Evolutionary conservation across 345 rosid genomes (phyloP).

Genomic region (Citropsis articulata): DNA sequence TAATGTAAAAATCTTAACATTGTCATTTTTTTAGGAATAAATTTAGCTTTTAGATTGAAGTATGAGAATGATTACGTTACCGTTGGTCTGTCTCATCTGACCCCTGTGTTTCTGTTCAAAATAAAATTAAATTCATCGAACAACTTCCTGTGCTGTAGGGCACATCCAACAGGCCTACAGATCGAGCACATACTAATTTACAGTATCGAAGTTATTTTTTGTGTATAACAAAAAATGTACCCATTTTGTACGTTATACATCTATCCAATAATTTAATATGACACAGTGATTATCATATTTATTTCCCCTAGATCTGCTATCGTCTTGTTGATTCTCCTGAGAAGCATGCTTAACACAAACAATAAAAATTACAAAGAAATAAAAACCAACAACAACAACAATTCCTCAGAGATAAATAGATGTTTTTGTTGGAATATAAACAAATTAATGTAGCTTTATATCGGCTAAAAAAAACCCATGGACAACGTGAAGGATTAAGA

Average conservation of each 20-base stretch:
- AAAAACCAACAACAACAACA: neutral
- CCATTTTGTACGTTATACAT: neutral
- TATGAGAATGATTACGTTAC: conserved; percentile 19
- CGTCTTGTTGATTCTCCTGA: neutral
- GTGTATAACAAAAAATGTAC: neutral
- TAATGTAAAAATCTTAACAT: too few species aligned
- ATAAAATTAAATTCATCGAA: conserved; percentile 18
- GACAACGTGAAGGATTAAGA: neutral
- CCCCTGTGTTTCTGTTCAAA: neutral
- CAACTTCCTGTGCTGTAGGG: conserved; percentile 25
- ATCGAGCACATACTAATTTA: conserved; percentile 11
- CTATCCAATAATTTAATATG: neutral
- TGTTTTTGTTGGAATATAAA: neutral
- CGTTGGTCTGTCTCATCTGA: conserved; percentile 38
- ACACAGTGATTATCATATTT: neutral
- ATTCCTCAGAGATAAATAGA: neutral
- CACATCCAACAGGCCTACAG: conserved; percentile 6
- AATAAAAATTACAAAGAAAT: too few species aligned
- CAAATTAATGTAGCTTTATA: neutral
- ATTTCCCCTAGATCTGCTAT: neutral
- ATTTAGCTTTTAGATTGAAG: too few species aligned
- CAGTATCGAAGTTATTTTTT: neutral
- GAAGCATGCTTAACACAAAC: neutral
- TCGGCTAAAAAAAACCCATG: neutral
- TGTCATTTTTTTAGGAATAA: too few species aligned